Evolutionary conservation across 2,329 filamentous ascomycete species (phyloP).

Genomic region (Colletotrichum destructivum): DNA sequence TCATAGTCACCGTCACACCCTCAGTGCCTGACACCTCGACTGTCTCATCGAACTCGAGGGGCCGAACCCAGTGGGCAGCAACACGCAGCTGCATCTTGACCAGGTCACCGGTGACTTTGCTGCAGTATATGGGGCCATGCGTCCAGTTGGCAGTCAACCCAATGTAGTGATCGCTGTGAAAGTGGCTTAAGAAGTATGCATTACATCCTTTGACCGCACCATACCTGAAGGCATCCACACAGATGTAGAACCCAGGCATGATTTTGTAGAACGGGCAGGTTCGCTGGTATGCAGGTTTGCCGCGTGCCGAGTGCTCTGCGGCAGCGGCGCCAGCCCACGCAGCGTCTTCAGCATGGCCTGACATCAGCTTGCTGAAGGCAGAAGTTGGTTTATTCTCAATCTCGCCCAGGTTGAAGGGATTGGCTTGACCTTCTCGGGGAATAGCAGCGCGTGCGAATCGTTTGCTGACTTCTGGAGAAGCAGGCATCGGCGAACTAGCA

Average conservation of each 20-base stretch:
- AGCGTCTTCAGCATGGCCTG: constrained; percentile 87
- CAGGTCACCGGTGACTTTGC: constrained; percentile 90
- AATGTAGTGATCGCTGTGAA: constrained; percentile 98
- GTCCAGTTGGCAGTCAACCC: constrained; percentile 90
- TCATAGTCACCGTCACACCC: constrained; percentile 92
- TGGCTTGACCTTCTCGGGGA: constrained; percentile 84
- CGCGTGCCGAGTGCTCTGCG: constrained; percentile 81
- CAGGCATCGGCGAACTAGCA: constrained; percentile 47
- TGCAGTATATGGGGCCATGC: constrained; percentile 97
- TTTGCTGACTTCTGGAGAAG: constrained; percentile 62
- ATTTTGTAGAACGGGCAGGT: constrained; percentile 99
- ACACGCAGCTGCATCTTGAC: constrained; percentile 90
- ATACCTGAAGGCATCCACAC: constrained; percentile 96
- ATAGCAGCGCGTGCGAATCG: constrained; percentile 78
- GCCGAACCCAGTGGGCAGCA: constrained; percentile 86
- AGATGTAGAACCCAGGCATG: constrained; percentile 91
- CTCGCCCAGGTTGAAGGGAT: constrained; percentile 76
- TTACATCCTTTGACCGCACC: constrained; percentile 92
- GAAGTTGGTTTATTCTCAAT: constrained; percentile 65
- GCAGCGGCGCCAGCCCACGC: constrained; percentile 93
- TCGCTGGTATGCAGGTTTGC: constrained; percentile 88
- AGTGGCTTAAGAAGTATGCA: constrained; percentile 97
- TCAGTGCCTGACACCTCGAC: constrained; percentile 86
- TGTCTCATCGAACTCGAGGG: constrained; percentile 86
- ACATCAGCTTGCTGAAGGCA: constrained; percentile 95